Percentiles rank a stretch among this genome's conserved stretches.
Conservation (phyloP, 2,329 filamentous ascomycete species). For the Dactylella cylindrospora region DNA sequence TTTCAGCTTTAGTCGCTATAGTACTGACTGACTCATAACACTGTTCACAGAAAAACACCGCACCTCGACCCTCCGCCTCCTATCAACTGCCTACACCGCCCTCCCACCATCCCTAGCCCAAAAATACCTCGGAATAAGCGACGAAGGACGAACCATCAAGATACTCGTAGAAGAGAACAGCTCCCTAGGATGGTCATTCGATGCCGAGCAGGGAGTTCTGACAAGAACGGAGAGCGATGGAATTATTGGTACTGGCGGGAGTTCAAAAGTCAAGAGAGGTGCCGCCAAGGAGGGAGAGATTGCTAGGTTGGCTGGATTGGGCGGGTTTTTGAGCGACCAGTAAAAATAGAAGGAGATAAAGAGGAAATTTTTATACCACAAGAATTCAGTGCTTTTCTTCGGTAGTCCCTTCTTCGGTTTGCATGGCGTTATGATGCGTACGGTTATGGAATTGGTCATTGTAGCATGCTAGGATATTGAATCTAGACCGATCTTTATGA, state of each 20-base stretch:
- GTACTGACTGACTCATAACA: too few species aligned
- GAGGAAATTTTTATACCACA: too few species aligned
- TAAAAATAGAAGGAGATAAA: too few species aligned
- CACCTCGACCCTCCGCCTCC: constrained; percentile 45
- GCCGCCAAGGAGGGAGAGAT: constrained; percentile 54
- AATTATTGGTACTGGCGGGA: constrained; percentile 55
- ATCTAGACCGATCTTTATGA: too few species aligned
- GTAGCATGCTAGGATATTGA: too few species aligned
- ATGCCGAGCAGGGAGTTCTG: constrained; percentile 43
- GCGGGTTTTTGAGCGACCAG: constrained; percentile 47
- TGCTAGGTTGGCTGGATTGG: constrained; percentile 45
- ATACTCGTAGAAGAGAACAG: constrained; percentile 45
- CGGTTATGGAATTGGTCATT: too few species aligned
- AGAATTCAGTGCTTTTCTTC: too few species aligned
- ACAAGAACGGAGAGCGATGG: constrained; percentile 54
- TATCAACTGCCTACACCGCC: constrained; percentile 47
- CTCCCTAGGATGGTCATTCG: constrained; percentile 51
- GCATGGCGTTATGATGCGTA: too few species aligned
- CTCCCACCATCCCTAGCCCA: constrained; percentile 46
- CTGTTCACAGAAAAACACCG: constrained; percentile 44
- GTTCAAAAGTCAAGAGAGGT: constrained; percentile 53
- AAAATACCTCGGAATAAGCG: constrained; percentile 46
- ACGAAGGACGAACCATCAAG: constrained; percentile 35
- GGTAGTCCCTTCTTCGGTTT: too few species aligned
- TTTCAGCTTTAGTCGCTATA: too few species aligned